Conservation (phyloP, 768 basidiomycete genomes). For the Suillus paluster region DNA sequence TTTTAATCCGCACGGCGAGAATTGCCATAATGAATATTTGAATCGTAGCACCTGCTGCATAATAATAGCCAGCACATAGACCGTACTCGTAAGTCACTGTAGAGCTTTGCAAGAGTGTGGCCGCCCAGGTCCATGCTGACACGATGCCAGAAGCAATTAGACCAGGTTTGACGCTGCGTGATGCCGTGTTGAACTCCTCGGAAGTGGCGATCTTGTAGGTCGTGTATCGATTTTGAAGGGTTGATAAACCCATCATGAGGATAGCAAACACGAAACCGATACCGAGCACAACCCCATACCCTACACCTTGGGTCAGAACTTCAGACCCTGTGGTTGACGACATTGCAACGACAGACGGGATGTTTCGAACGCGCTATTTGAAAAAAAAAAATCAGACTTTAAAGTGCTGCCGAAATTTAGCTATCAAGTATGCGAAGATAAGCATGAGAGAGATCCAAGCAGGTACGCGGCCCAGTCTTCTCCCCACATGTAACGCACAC, state of each 20-base stretch:
- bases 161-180: conserved; percentile 22
- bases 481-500: not conserved
- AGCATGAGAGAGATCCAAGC: conserved; percentile 18
- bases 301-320: conserved; percentile 28
- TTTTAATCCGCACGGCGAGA: conserved; percentile 34
- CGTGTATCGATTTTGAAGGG: conserved; percentile 32
- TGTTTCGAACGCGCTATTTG: not conserved
- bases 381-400: not conserved
- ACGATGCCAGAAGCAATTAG: conserved; percentile 26
- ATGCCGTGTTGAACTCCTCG: conserved; percentile 36
- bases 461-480: not conserved
- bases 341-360: conserved; percentile 11
- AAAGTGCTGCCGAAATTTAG: not conserved
- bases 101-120: conserved; percentile 32
- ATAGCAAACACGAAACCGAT: conserved; percentile 33
- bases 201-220: conserved; percentile 27
- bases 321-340: conserved; percentile 17
- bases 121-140: conserved; percentile 36
- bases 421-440: conserved; percentile 10
- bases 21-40: conserved; percentile 30
- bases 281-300: conserved; percentile 36
- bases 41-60: conserved; percentile 33
- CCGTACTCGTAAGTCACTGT: conserved; percentile 38
- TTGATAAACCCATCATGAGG: conserved; percentile 33
- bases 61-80: conserved; percentile 30